Evolutionary conservation across 306 rosid genomes (phyloP), one percentile per base, ranked within the genome.

Genomic region (Cucumis cinereus): DNA sequence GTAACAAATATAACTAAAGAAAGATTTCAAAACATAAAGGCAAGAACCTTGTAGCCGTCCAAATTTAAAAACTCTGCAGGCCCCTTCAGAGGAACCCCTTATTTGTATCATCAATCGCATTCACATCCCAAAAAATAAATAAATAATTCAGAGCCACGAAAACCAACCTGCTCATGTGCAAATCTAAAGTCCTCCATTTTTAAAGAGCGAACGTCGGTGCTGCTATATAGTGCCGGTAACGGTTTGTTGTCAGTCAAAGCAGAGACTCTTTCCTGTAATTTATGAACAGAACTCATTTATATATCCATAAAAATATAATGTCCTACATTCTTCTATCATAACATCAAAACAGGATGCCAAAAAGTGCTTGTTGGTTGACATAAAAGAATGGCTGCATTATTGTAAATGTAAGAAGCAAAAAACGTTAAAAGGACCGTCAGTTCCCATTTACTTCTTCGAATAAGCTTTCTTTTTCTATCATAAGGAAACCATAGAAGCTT

Each of bases 151-250:
- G 52, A 13, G 52, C 52, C 52, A 15, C 3, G 45, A 6, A 45
- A 68, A 40, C 58, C 36, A 85, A 91, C 98, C 96, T 93, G 97
- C 77, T 88, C 96, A 36, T 91, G 98, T 15, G 98, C 98, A 81
- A 81, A 88, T 81, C 38, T 90, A 17, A 93, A 89, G 77, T 93
- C 98, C 47, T 91, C 93, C 93, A 90, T 83, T 88, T 90, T 87
- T 78, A 93, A 73, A 71, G 92, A 63, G 11, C 98, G 97, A n/a
- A 93, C 71, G 41, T 93, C 94, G 0, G 84, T 73, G 64, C 94
- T 89, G 80, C 86, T 84, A 74, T 89, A 82, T 78, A 91, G 78
- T 54, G 83, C 84, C 0, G 97, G 92, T 66, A 83, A 24, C 69
- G 98, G 90, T 77, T 83, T 86, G 76, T 77, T 87, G 82, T 91